Evolutionary conservation across 140 eudicot genomes (phyloP).

Genomic region (Stevia rebaudiana): DNA sequence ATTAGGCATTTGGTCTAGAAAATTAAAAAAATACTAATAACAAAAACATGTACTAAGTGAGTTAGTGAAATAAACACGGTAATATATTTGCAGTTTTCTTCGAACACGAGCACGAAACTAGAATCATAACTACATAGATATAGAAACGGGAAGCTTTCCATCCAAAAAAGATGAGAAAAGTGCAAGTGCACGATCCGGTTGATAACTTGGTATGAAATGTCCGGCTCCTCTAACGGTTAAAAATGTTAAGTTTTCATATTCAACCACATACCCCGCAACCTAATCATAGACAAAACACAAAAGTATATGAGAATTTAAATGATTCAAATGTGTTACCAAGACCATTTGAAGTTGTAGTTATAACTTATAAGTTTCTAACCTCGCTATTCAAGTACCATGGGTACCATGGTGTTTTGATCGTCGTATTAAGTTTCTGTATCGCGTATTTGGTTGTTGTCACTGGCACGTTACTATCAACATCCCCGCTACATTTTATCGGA

Average conservation of each 20-base stretch:
- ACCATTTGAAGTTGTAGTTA: neutral
- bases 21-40: neutral
- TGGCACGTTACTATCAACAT: constrained; percentile 46
- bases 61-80: too few relatives aligned
- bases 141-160: constrained; percentile 43
- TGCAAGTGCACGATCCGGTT: constrained; percentile 43
- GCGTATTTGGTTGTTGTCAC: constrained; percentile 58
- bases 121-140: constrained; percentile 19
- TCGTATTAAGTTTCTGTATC: constrained; percentile 36
- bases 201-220: constrained; percentile 50
- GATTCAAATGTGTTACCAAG: neutral
- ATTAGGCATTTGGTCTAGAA: too few relatives aligned
- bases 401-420: constrained; percentile 46
- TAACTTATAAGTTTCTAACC: constrained; percentile 39
- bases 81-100: too few relatives aligned
- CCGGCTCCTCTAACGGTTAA: constrained; percentile 52
- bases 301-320: neutral
- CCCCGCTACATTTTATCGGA: constrained; percentile 44
- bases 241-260: constrained; percentile 43
- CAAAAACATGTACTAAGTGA: neutral
- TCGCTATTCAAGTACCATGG: constrained; percentile 52
- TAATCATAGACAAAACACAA: constrained; percentile 14
- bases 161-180: constrained; percentile 39
- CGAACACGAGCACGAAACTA: neutral
- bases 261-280: constrained; percentile 58